Percentiles rank a stretch among this genome's conserved stretches.
Conservation (phyloP, 2,329 filamentous ascomycete genomes). For the Escovopsis weberi region DNA sequence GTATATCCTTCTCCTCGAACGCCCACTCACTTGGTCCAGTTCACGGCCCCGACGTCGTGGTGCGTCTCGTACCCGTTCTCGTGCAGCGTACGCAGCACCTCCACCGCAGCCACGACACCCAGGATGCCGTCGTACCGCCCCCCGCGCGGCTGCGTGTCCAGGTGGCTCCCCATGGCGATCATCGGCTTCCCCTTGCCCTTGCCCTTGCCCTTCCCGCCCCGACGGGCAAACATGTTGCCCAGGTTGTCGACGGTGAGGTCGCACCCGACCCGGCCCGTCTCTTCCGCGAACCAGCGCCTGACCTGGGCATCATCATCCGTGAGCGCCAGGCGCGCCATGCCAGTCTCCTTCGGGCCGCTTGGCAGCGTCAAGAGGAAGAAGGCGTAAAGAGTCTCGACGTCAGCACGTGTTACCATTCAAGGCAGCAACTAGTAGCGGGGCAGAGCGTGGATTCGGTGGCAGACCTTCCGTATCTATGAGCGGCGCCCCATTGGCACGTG, state of each 20-base stretch:
- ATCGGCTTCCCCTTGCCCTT: conserved; percentile 43
- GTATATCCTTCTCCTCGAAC: no score
- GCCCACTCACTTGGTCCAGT: conserved; percentile 52
- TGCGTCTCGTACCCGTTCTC: conserved; percentile 55
- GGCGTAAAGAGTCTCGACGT: no score
- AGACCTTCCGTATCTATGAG: conserved; percentile 16
- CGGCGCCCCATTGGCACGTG: conserved; percentile 19
- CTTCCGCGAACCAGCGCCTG: conserved; percentile 64
- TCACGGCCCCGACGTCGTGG: conserved; percentile 58
- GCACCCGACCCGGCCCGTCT: conserved; percentile 50
- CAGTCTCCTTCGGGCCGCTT: conserved; percentile 39
- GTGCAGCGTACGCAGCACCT: conserved; percentile 49
- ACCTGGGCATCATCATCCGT: conserved; percentile 59
- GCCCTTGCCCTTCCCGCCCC: conserved; percentile 46
- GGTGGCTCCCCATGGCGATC: conserved; percentile 52
- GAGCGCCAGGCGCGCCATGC: conserved; percentile 66
- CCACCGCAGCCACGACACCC: conserved; percentile 57
- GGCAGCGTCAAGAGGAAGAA: neutral
- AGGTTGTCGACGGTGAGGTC: conserved; percentile 56
- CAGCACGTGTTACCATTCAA: neutral
- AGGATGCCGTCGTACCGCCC: conserved; percentile 66
- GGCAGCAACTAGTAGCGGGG: no score
- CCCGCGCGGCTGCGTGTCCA: conserved; percentile 49
- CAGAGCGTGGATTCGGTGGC: conserved; percentile 3
- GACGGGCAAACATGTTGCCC: conserved; percentile 66